These are phyloP conservation scores for Mycogone perniciosa DNA, from an alignment of 2,329 filamentous ascomycete species.

Conservation along the genomic window DNA sequence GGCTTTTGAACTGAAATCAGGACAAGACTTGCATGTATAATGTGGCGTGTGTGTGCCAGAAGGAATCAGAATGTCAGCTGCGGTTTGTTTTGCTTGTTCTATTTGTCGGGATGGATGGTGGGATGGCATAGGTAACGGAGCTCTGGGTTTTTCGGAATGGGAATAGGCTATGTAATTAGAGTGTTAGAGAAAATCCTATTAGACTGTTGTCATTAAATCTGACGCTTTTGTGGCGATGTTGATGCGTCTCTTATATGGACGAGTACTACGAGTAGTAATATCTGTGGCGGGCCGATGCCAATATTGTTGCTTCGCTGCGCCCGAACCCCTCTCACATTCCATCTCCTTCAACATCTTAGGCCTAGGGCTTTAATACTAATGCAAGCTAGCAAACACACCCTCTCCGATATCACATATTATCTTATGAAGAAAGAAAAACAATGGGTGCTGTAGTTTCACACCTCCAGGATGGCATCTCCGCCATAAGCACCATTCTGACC, in stretches of 20 bases:
- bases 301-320: no score
- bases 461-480: slow-evolving; percentile 18
- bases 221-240: neutral
- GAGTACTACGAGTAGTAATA: neutral
- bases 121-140: neutral
- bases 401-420: no score
- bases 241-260: neutral
- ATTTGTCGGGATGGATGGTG: no score
- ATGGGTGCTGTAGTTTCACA: slow-evolving; percentile 31
- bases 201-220: neutral
- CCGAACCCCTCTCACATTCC: no score
- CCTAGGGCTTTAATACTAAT: no score
- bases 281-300: neutral
- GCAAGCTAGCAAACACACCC: no score
- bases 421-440: neutral
- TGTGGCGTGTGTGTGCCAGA: no score
- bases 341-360: no score
- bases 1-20: no score
- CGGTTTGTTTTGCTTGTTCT: no score
- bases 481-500: slow-evolving; percentile 20
- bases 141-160: slow-evolving; percentile 4
- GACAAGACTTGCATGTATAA: no score
- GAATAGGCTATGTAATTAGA: slow-evolving; percentile 20
- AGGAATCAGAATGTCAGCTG: no score
- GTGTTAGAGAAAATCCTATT: slow-evolving; percentile 24